A percentile compares a stretch with the other conserved stretches of the same genome.
Conservation (phyloP, 495 filamentous ascomycete species). For the Beverwykella pulmonaria region DNA sequence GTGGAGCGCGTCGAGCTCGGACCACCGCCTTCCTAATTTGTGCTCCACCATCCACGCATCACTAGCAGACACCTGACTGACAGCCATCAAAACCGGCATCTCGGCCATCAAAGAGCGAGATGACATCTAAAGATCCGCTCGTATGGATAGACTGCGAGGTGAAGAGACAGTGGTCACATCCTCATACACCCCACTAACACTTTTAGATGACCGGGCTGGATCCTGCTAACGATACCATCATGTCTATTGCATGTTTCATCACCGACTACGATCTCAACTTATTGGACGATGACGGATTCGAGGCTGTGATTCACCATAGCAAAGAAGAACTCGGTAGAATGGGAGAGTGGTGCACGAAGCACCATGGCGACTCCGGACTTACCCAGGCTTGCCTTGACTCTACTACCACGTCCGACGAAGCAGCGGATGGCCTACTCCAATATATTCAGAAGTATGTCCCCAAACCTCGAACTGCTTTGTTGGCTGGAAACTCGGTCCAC, state of each 20-base stretch:
- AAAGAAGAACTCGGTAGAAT: conserved; percentile 73
- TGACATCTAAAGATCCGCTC: conserved; percentile 60
- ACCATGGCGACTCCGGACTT: conserved; percentile 73
- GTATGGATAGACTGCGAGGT: conserved; percentile 95
- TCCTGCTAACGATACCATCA: conserved; percentile 74
- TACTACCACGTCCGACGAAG: conserved; percentile 67
- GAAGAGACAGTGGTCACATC: conserved; percentile 21
- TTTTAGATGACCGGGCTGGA: conserved; percentile 91
- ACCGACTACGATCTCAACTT: conserved; percentile 77
- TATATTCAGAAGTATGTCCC: conserved; percentile 77
- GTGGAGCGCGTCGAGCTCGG: conserved; percentile 14
- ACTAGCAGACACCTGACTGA: too few species aligned
- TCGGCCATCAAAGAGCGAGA: not conserved
- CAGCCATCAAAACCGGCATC: not conserved
- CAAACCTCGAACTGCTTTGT: conserved; percentile 61
- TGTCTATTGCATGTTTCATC: conserved; percentile 92
- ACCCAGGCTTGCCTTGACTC: conserved; percentile 76
- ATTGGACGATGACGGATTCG: conserved; percentile 76
- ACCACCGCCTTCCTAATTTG: not conserved
- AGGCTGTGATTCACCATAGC: conserved; percentile 75
- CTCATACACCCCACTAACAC: conserved; percentile 17
- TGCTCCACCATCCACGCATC: not conserved
- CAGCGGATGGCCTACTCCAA: conserved; percentile 70
- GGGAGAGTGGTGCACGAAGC: conserved; percentile 69
- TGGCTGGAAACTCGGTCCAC: conserved; percentile 93